Evolutionary conservation across 1,139 yeast genomes (phyloP), one percentile per base, ranked within the genome.

Genomic region (Protomyces arabidopsidicola): DNA sequence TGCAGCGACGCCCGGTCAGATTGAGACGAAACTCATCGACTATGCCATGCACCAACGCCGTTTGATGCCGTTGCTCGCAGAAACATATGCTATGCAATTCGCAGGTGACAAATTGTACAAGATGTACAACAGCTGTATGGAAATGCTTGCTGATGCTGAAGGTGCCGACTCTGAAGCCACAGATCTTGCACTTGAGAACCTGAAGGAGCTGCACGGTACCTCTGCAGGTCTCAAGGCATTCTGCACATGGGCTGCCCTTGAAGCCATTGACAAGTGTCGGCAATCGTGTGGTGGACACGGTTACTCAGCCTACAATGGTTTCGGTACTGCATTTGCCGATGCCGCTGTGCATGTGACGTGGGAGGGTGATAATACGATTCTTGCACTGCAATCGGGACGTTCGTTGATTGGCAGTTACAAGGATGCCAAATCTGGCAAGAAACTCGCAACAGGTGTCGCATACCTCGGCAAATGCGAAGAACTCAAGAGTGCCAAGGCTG

Each of bases 261-360:
- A 82, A 65, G 79, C 87, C 70, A 90, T 90, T 72, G 96, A 89
- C 73, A 90, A 90, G 77, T 82, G 90, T 68, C 84, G 97, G 77
- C 97, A 90, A 78, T 83, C 96, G n/a, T 90, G 97, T 77, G 97
- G 97, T 76, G 97, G 97, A 60, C 97, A 90, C 73, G 97, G 97
- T 54, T 90, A 90, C 76, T 88, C 95, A 31, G 84, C 91, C 20
- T 90, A 90, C 78, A 84, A 88, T 69, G 96, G 93, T 2, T 88
- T 90, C 73, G 96, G 96, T 64, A 89, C 87, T 73, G 93, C 91
- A 38, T 88, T 83, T 76, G 82, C 84, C 68, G 97, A 90, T 75
- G 91, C 96, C 90, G 96, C 88, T 39, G 97, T 90, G 57, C 96
- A 90, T 78, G 89, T 96, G 77, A 90, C 97, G 31, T 90, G 97